Evolutionary conservation across 2,329 filamentous ascomycete genomes (phyloP).

Genomic region (Metarhizium guizhouense): DNA sequence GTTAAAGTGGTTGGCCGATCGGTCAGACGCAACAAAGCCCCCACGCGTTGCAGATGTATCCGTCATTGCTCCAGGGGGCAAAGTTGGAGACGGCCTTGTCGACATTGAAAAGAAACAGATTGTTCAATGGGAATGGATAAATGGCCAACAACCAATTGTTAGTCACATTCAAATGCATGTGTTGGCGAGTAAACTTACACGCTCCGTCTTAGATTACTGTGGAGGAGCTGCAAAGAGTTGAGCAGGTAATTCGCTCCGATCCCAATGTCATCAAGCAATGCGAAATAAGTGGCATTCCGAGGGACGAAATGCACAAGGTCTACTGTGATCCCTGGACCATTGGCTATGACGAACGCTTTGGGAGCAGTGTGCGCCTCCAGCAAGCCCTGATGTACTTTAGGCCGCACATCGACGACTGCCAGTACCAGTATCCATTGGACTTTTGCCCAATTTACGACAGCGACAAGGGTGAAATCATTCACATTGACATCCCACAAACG

Average conservation of each 20-base stretch:
- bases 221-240: conserved; percentile 73
- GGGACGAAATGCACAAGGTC: conserved; percentile 71
- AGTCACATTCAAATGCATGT: no score
- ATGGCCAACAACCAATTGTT: conserved; percentile 69
- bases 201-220: no score
- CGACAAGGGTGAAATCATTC: conserved; percentile 67
- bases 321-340: conserved; percentile 97
- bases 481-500: conserved; percentile 51
- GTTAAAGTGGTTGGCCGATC: conserved; percentile 65
- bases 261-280: conserved; percentile 83
- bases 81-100: conserved; percentile 72
- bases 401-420: conserved; percentile 73
- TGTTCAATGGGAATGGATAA: conserved; percentile 60
- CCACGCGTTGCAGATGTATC: conserved; percentile 69
- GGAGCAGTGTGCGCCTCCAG: conserved; percentile 68
- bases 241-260: conserved; percentile 63
- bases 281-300: conserved; percentile 41
- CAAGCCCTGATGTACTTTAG: conserved; percentile 96
- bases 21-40: conserved; percentile 48
- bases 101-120: conserved; percentile 59
- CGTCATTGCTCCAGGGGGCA: conserved; percentile 66
- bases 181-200: no score
- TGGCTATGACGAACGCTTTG: conserved; percentile 85
- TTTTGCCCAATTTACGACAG: conserved; percentile 90
- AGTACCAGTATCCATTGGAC: conserved; percentile 86